Base-by-base conservation (phyloP, 2,329 filamentous ascomycete species). In the Aphanoascus verrucosus region DNA sequence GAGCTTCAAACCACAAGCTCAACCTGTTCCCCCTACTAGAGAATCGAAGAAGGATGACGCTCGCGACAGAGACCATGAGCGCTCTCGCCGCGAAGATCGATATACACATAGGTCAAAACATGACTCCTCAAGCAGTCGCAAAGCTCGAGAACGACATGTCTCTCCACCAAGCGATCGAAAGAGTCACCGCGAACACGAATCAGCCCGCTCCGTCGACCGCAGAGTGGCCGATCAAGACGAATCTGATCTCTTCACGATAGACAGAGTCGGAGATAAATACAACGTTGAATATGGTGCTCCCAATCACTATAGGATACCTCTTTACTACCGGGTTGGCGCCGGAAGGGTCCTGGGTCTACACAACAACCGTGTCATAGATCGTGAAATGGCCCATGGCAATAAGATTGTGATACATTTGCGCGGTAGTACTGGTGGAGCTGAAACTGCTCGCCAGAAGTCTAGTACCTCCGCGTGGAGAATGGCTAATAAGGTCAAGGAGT, bases 191-290 rank as follows among this genome's bases (percentile, higher is more conserved):
- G 1, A 34, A 19, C 51, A n/a, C 34, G 41, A 32, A 40, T 44
- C 49, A 9, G 20, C 28, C 8, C 50, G 35, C 5, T 28, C 40
- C 11, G 6, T 12, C 14, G 42, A 52, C 9, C 32, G 7, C 6
- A 46, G 15, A 28, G 14, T 20, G 11, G 6, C n/a, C 14, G 44
- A 43, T 20, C 34, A 42, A 20, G 3, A 41, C 53, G 44, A 55
- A 55, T 12, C 53, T 49, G 47, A 50, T 28, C 64, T 77, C 2
- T 90, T 80, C 65, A 61, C 80, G 43, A 62, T 86, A 49, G 91
- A 97, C 67, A 80, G 74, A 41, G 82, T 81, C 62, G 90, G 91
- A 0, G 91, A 97, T 62, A 73, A 77, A 3, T 77, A 88, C 46
- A 88, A 93, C 59, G 67, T 85, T 43, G 77, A 78, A 23, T 96